phyloP scores from a whole-genome alignment of 208 protist species.

The Leishmania aethiopica region DNA sequence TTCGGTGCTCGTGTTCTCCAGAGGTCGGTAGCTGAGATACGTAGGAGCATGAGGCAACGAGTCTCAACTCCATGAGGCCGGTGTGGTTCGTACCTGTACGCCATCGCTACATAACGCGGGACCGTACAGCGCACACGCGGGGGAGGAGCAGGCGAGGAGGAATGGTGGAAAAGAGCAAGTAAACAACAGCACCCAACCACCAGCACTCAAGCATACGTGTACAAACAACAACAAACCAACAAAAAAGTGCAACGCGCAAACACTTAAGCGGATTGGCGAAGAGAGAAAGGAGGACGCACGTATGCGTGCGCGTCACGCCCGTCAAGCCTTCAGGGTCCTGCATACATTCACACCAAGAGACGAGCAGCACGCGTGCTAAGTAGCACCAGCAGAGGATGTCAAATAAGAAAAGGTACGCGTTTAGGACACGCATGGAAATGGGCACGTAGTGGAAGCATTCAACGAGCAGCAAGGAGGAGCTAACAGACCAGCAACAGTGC shows the following conservation, averaged over 20 bases:
- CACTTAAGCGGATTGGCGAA: background rate
- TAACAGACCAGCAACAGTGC: background rate
- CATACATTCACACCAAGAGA: background rate
- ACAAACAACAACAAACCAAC: background rate
- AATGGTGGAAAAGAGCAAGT: background rate
- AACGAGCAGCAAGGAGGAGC: background rate
- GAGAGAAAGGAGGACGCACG: background rate
- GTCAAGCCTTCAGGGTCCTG: background rate
- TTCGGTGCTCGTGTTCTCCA: background rate
- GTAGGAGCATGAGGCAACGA: background rate
- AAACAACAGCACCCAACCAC: background rate
- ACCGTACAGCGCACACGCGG: background rate
- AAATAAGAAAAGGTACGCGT: background rate
- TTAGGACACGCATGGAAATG: background rate
- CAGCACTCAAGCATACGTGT: background rate
- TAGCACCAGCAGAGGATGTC: background rate
- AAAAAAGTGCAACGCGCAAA: background rate
- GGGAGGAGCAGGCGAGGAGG: background rate
- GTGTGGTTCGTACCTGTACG: background rate
- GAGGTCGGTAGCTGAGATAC: background rate
- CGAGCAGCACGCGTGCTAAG: conserved; percentile 1
- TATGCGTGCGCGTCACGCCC: conserved; percentile 4
- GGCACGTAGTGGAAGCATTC: background rate
- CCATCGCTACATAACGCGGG: background rate
- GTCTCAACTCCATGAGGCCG: background rate